A percentile compares a stretch with the other conserved stretches of the same genome.
phyloP scores from a whole-genome alignment of 106 monocot genomes.

The Allium fistulosum region DNA sequence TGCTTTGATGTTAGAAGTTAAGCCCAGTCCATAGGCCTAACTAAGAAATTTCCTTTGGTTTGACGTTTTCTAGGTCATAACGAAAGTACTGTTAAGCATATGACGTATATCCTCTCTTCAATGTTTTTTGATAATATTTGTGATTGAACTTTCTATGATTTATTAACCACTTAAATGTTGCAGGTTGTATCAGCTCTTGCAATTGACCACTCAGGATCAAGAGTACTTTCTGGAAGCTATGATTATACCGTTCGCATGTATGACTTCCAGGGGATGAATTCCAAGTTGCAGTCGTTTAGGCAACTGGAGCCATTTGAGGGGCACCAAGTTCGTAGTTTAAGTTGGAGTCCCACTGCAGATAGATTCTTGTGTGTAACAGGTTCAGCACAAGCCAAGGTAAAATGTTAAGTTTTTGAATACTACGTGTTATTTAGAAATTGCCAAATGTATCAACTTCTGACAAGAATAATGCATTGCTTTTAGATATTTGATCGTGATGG shows the following conservation, averaged over 20 bases:
- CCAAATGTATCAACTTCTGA: neutral
- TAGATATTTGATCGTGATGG: conserved; percentile 99
- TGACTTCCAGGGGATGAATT: conserved; percentile 98
- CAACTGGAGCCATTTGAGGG: conserved; percentile 94
- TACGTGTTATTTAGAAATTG: neutral
- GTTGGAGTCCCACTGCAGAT: conserved; percentile 95
- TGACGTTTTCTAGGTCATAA: no score
- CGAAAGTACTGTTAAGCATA: no score
- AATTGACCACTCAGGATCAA: conserved; percentile 94
- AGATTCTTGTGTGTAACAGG: conserved; percentile 87
- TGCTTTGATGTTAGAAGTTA: no score
- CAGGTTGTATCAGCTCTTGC: conserved; percentile 93
- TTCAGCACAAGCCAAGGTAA: conserved; percentile 94
- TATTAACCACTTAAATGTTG: neutral
- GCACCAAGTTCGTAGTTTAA: conserved; percentile 90
- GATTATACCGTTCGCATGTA: conserved; percentile 98
- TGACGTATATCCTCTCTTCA: no score
- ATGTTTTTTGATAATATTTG: no score
- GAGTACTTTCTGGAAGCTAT: conserved; percentile 94
- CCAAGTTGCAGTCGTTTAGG: conserved; percentile 92
- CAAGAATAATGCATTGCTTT: conserved; percentile 13
- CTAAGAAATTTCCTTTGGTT: no score
- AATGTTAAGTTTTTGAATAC: no score
- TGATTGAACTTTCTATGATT: neutral
- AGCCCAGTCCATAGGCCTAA: no score